Evolutionary conservation across 495 filamentous ascomycete genomes (phyloP), one percentile per base, ranked within the genome.

Genomic region (Pseudomonodictys pantanalensis): DNA sequence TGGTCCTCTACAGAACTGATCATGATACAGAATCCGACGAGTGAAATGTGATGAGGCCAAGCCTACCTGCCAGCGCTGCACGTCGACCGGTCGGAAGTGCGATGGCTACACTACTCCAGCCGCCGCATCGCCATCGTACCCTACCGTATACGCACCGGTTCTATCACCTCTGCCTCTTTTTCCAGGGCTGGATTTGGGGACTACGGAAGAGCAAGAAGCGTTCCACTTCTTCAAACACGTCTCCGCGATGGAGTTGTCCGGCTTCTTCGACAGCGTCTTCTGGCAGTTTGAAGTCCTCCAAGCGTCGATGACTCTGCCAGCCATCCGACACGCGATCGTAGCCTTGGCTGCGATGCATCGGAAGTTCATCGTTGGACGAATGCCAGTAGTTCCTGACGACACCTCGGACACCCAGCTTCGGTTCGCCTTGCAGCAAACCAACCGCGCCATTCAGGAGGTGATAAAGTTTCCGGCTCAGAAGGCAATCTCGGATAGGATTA

Each of bases 321-420:
- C 75, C 1, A 69, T 79, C 24, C 72, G 74, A 11, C 74, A 76
- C 66, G 73, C 75, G 18, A 65, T 77, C 1, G 70, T 76, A 47
- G 71, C 75, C 0, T 67, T 79, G 8, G 75, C 69, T 38, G 69
- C 66, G 25, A 56, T 69, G 22, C 71, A 73, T 45, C 63, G 66
- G 22, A 62, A 57, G 28, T 38, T 57, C 26, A 54, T 58, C 23
- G 33, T 18, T 18, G 52, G 63, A 5, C 11, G 28, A 8, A 17
- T 26, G 11, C 29, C 63, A 11, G 57, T 62, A 3, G 47, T 66
- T 0, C 58, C 57, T 18, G 63, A 66, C 23, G 63, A 66, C 38
- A 39, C 29, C 11, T 58, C 52, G 2, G 57, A 66, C 24, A 47
- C 30, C 12, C 47, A 61, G 28, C 41, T 61, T n/a, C 63, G 48